Conservation (phyloP, 1,284 basidiomycete species). For the Puccinia brachypodii region DNA sequence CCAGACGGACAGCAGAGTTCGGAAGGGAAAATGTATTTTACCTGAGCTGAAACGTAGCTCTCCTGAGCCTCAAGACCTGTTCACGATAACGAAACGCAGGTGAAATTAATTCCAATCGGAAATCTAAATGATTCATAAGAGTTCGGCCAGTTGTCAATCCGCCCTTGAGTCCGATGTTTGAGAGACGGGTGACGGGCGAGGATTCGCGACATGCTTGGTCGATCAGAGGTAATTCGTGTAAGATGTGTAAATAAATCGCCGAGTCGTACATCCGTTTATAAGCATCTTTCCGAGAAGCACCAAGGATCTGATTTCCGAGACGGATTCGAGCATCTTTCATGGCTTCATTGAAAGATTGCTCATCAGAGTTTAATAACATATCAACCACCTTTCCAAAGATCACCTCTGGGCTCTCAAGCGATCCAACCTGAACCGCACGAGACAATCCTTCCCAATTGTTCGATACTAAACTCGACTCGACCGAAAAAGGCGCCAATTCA, state of each 20-base stretch:
- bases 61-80: constrained; percentile 81
- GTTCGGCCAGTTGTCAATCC: constrained; percentile 39
- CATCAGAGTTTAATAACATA: constrained; percentile 67
- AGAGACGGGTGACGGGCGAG: constrained; percentile 19
- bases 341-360: constrained; percentile 24
- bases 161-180: constrained; percentile 20
- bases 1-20: constrained; percentile 24
- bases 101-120: constrained; percentile 74
- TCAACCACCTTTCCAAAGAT: constrained; percentile 80
- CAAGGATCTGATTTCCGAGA: constrained; percentile 77
- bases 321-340: constrained; percentile 48
- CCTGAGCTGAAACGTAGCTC: constrained; percentile 78
- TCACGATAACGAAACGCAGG: constrained; percentile 92
- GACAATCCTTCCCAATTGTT: constrained; percentile 85
- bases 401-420: constrained; percentile 64
- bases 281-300: constrained; percentile 69
- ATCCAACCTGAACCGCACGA: constrained; percentile 62
- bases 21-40: constrained; percentile 57
- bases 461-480: constrained; percentile 93
- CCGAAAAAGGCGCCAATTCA: constrained; percentile 76
- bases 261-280: constrained; percentile 87
- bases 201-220: constrained; percentile 59
- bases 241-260: constrained; percentile 78
- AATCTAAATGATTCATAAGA: constrained; percentile 62
- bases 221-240: constrained; percentile 83